Conservation (phyloP, 2,329 filamentous ascomycete species). For the Exophiala alcalophila region DNA sequence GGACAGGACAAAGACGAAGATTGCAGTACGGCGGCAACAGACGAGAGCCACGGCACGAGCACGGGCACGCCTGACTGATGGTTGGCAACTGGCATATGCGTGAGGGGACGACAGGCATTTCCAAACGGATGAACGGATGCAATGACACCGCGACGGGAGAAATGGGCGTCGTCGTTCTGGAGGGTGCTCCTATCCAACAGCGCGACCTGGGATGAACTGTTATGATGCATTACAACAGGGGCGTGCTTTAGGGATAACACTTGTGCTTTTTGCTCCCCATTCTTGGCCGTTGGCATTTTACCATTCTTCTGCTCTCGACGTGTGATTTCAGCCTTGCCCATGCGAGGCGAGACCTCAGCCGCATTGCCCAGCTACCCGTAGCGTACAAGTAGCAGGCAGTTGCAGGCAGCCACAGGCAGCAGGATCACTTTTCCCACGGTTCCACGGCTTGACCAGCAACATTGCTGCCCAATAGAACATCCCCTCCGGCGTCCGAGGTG, state of each 20-base stretch:
- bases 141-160: slow-evolving; percentile 22
- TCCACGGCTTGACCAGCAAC: no score
- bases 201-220: slow-evolving; percentile 29
- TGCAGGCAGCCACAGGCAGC: no score
- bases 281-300: background rate
- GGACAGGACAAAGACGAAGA: no score
- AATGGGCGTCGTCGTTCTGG: slow-evolving; percentile 22
- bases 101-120: slow-evolving; percentile 4
- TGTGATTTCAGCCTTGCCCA: background rate
- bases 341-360: no score
- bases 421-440: no score
- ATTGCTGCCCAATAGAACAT: no score
- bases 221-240: slow-evolving; percentile 30
- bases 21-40: slow-evolving; percentile 3
- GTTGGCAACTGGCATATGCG: background rate
- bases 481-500: no score
- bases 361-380: no score
- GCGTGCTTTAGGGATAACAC: slow-evolving; percentile 25
- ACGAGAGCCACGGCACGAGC: no score
- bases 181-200: slow-evolving; percentile 19
- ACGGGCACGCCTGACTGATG: background rate
- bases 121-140: slow-evolving; percentile 12
- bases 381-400: no score
- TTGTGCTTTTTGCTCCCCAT: slow-evolving; percentile 19
- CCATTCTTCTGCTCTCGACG: background rate